phyloP scores from a whole-genome alignment of 306 rosid species.

The Amphicarpaea edgeworthii region DNA sequence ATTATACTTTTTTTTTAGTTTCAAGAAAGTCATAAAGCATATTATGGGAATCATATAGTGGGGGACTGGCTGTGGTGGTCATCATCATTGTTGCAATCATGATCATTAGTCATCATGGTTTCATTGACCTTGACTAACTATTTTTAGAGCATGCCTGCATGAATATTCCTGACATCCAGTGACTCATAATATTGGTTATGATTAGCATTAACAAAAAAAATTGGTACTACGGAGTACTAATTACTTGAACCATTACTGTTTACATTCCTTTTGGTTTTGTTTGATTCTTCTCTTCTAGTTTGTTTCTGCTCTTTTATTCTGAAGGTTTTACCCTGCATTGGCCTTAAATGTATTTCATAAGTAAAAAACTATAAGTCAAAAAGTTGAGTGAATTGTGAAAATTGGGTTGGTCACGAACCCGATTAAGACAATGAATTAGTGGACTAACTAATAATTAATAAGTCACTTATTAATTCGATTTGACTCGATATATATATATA shows the following conservation, averaged over 20 bases:
- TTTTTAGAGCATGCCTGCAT: slow-evolving; percentile 51
- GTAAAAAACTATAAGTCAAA: too few relatives aligned
- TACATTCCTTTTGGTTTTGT: slow-evolving; percentile 8
- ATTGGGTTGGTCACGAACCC: too few relatives aligned
- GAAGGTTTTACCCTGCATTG: too few relatives aligned
- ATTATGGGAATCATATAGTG: slow-evolving; percentile 39
- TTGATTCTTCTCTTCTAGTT: background rate
- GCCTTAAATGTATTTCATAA: too few relatives aligned
- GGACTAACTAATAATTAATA: too few relatives aligned
- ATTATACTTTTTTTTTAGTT: slow-evolving; percentile 11
- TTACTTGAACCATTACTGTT: background rate
- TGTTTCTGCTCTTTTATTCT: too few relatives aligned
- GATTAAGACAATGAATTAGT: too few relatives aligned
- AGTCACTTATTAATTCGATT: too few relatives aligned
- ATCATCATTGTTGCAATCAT: slow-evolving; percentile 53
- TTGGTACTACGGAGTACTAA: slow-evolving; percentile 19
- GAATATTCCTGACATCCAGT: slow-evolving; percentile 40
- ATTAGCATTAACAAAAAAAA: slow-evolving; percentile 17
- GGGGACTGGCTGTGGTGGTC: slow-evolving; percentile 41
- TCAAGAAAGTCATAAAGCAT: slow-evolving; percentile 42
- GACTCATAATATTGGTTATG: background rate
- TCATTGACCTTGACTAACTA: slow-evolving; percentile 42
- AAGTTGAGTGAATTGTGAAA: too few relatives aligned
- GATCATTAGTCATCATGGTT: slow-evolving; percentile 52
- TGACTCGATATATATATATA: too few relatives aligned